These are phyloP conservation scores for Stentor roeselii DNA, from an alignment of 73 alveolate species.

Conservation along the genomic window DNA sequence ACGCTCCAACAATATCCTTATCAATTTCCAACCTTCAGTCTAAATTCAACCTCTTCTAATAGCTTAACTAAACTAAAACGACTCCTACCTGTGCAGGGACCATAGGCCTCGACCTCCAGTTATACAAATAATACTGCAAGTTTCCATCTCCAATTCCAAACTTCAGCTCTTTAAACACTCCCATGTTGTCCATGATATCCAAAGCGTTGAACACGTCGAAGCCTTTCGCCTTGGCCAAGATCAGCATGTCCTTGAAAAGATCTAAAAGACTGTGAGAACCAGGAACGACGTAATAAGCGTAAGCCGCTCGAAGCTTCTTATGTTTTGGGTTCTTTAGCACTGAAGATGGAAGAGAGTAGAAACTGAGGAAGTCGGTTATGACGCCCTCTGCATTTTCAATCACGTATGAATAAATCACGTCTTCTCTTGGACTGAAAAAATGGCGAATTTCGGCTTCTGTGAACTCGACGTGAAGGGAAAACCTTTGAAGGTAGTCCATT, in stretches of 20 bases:
- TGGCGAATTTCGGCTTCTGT: conserved; percentile 62
- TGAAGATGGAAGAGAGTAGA: conserved; percentile 70
- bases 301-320: conserved; percentile 64
- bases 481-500: conserved; percentile 48
- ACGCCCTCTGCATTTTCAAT: conserved; percentile 66
- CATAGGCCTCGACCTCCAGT: conserved; percentile 35
- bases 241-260: conserved; percentile 58
- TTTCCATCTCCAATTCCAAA: conserved; percentile 71
- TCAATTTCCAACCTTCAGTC: conserved; percentile 42
- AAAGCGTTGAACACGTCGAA: conserved; percentile 80
- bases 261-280: conserved; percentile 38
- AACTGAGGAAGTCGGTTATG: conserved; percentile 75
- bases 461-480: conserved; percentile 46
- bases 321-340: conserved; percentile 57
- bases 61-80: neutral
- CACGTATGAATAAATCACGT: conserved; percentile 73
- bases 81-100: neutral
- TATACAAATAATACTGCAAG: conserved; percentile 70
- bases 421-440: conserved; percentile 68
- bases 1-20: conserved; percentile 69
- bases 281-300: conserved; percentile 50
- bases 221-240: conserved; percentile 65
- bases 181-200: conserved; percentile 65
- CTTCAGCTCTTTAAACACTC: conserved; percentile 58
- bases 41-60: conserved; percentile 17